A percentile compares a stretch with the other conserved stretches of the same genome.
These are phyloP conservation scores for Exophiala aquamarina DNA, from an alignment of 2,329 filamentous ascomycete genomes.

Conservation along the genomic window DNA sequence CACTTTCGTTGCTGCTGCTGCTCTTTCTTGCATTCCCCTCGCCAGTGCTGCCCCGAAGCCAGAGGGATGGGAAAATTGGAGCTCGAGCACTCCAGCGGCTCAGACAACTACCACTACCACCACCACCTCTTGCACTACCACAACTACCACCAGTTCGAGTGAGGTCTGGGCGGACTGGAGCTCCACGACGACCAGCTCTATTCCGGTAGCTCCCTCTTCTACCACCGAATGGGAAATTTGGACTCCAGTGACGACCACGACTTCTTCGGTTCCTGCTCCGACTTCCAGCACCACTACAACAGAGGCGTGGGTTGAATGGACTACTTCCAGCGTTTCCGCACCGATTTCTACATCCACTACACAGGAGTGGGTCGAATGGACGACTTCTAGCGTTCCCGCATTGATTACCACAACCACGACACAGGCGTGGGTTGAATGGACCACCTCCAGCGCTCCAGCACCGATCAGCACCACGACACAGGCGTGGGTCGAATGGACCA, in stretches of 20 bases:
- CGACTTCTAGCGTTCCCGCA: neutral
- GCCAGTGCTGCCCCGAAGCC: conserved; percentile 4
- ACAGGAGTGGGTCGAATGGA: neutral
- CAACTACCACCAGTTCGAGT: neutral
- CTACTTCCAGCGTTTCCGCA: neutral
- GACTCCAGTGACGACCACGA: neutral
- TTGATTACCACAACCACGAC: neutral
- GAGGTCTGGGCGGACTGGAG: neutral
- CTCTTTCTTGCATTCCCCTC: conserved; percentile 4
- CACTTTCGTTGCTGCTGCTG: conserved; percentile 4
- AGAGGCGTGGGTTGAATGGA: neutral
- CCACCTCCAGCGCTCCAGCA: neutral
- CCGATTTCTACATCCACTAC: neutral
- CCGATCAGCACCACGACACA: neutral
- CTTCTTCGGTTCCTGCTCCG: neutral
- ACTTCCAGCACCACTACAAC: neutral
- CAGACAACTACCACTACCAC: neutral
- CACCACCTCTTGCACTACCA: neutral
- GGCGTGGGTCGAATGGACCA: neutral
- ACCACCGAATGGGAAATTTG: neutral
- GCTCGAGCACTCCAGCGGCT: neutral
- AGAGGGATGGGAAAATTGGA: neutral
- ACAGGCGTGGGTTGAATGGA: neutral
- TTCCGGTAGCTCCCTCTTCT: neutral
- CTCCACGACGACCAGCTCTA: neutral